Conservation (phyloP, 2,329 filamentous ascomycete species). For the Diaporthe sp. region DNA sequence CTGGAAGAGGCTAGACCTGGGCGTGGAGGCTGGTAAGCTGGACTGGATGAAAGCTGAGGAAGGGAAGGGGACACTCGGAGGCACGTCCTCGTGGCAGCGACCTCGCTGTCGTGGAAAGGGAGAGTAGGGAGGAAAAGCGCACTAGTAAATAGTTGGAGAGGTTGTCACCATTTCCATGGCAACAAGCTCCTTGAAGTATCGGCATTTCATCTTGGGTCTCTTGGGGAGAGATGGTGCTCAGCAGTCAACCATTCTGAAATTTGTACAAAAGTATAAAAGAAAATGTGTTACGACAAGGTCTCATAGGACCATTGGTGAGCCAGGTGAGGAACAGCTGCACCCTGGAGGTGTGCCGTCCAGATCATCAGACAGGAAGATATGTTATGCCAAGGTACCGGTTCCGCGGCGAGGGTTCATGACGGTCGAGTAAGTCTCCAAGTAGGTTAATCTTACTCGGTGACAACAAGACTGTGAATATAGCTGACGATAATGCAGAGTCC, state of each 20-base stretch:
- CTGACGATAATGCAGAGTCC: background rate
- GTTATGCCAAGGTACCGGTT: background rate
- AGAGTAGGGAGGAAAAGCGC: background rate
- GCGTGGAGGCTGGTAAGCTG: conserved; percentile 1
- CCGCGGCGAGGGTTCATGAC: background rate
- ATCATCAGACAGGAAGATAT: background rate
- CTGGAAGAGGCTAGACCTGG: conserved; percentile 6
- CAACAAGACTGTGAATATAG: background rate
- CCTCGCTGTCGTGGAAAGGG: background rate
- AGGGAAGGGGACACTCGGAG: background rate
- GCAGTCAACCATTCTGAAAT: background rate
- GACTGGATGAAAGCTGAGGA: background rate
- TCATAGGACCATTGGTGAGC: background rate
- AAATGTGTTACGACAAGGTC: background rate
- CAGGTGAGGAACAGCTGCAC: background rate
- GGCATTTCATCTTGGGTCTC: conserved; percentile 11
- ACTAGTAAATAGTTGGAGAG: conserved; percentile 16
- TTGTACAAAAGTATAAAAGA: conserved; percentile 22
- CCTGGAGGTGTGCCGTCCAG: background rate
- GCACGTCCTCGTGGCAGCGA: background rate
- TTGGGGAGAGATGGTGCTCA: conserved; percentile 3
- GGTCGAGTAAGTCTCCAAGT: background rate
- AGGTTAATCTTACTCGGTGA: background rate
- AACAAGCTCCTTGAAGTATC: background rate
- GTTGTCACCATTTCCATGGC: conserved; percentile 15